phyloP scores from a whole-genome alignment of 108 stramenopile species.

The Ochromonas danica region DNA sequence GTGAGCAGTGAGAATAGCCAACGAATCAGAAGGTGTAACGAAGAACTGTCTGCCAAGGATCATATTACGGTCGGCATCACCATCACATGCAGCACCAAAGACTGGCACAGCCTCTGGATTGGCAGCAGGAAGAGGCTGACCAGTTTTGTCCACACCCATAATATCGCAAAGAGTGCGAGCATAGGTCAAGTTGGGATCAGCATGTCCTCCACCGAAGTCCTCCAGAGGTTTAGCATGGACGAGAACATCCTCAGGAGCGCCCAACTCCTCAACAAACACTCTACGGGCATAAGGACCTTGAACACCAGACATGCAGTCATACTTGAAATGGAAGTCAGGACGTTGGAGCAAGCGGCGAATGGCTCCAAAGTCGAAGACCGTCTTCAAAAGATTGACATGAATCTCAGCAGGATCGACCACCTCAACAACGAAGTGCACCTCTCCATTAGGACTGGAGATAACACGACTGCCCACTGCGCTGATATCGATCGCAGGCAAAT shows the following conservation, averaged over 20 bases:
- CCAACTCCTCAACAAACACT: conserved; percentile 89
- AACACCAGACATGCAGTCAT: conserved; percentile 98
- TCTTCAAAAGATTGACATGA: conserved; percentile 85
- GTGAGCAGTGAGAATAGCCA: conserved; percentile 95
- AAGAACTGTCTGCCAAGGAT: conserved; percentile 97
- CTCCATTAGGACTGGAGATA: conserved; percentile 72
- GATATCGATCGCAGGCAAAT: conserved; percentile 87
- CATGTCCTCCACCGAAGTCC: conserved; percentile 96
- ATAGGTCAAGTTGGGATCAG: conserved; percentile 99
- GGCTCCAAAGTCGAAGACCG: conserved; percentile 89
- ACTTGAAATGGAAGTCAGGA: conserved; percentile 89
- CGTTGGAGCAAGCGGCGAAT: conserved; percentile 88
- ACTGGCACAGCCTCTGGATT: conserved; percentile 63
- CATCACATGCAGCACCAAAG: conserved; percentile 98
- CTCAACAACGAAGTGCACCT: conserved; percentile 74
- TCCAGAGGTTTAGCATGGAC: conserved; percentile 88
- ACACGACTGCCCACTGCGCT: conserved; percentile 66
- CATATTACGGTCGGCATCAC: conserved; percentile 99
- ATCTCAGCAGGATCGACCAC: conserved; percentile 60
- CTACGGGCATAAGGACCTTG: conserved; percentile 94
- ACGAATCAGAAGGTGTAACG: conserved; percentile 96
- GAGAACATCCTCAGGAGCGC: conserved; percentile 67
- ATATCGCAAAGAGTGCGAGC: conserved; percentile 87
- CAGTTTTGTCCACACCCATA: conserved; percentile 85
- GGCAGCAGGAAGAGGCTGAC: conserved; percentile 60